Evolutionary conservation across 2,329 filamentous ascomycete genomes (phyloP).

Genomic region (Sphaerulina musiva): DNA sequence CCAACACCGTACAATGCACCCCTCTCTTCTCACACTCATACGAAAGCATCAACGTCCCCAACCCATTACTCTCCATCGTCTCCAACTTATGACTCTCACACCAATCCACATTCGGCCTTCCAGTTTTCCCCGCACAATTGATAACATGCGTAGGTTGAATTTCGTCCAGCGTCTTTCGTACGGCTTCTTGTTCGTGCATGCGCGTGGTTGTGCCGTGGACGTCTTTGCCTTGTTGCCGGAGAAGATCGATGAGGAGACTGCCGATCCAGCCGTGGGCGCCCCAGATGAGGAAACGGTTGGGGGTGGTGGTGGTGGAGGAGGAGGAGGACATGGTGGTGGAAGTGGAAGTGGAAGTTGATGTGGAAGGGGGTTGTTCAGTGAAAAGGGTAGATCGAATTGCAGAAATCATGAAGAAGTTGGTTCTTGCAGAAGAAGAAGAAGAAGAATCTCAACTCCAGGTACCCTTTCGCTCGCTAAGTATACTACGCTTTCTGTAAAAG

Average conservation of each 20-base stretch:
- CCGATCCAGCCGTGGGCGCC: constrained; percentile 59
- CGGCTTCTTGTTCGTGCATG: constrained; percentile 57
- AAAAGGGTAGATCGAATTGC: constrained; percentile 7
- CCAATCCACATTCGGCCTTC: constrained; percentile 64
- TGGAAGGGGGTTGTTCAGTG: neutral
- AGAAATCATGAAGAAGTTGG: neutral
- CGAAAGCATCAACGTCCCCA: constrained; percentile 58
- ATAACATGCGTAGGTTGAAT: constrained; percentile 61
- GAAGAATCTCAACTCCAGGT: too few relatives aligned
- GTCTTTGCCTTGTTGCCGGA: constrained; percentile 55
- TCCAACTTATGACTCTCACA: constrained; percentile 64
- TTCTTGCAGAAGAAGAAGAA: neutral
- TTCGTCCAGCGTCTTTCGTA: constrained; percentile 51
- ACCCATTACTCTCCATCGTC: constrained; percentile 61
- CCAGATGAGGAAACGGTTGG: constrained; percentile 56
- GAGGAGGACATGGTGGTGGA: constrained; percentile 12
- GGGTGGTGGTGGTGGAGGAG: too few relatives aligned
- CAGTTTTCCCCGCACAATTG: constrained; percentile 60
- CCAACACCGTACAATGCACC: constrained; percentile 60
- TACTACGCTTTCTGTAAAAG: neutral
- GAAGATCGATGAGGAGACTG: constrained; percentile 53
- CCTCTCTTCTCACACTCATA: constrained; percentile 54
- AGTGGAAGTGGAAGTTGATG: too few relatives aligned
- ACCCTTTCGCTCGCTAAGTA: too few relatives aligned
- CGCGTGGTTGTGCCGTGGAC: constrained; percentile 56